Base-by-base conservation (phyloP, 1,284 basidiomycete genomes). In the Sphaerobolus stellatus region DNA sequence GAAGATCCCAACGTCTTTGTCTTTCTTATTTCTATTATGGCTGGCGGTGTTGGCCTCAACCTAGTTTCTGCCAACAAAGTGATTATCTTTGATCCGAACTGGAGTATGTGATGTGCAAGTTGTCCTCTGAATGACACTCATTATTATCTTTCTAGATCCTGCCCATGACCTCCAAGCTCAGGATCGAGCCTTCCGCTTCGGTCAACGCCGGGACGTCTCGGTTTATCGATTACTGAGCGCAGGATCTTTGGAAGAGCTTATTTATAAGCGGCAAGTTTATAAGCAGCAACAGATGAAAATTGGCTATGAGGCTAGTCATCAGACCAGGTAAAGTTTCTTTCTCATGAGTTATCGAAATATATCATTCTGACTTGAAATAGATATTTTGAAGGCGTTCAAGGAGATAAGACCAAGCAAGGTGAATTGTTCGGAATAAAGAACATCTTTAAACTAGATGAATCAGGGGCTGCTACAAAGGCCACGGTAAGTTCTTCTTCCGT, bases 241-340 rank as follows among this genome's bases (percentile, higher is more conserved):
- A 4, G 92, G 92, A 4, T 92, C 92, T 1, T 81, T 95, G 18
- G 92, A 95, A 65, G 91, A 90, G 65, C 70, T 90, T 36, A 89
- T 93, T 30, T 92, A 92, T 62, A 88, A 88, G 0, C 82, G 91
- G 4, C 92, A 94, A 68, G 78, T 94, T 8, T 93, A 93, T 70
- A 94, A 94, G 68, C 90, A 92, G 62, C 92, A 93, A 64, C 88
- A 91, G 64, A 92, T 92, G 88, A 81, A 83, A 14, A 92, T 92
- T 48, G 92, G 85, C 0, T 94, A 94, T 64, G 82, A 88, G 60
- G 89, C 87, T 0, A 90, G 87, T 61, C 73, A 88, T 4, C 89
- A 91, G 64, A 91, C 88, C 0, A 80, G 88, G 84, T 83, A 62
- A 28, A 33, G 48, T 14, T 43, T 1, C 8, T 18, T 11, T 8